Base-by-base conservation (phyloP, 2,329 filamentous ascomycete species). In the Stemphylium beticola region DNA sequence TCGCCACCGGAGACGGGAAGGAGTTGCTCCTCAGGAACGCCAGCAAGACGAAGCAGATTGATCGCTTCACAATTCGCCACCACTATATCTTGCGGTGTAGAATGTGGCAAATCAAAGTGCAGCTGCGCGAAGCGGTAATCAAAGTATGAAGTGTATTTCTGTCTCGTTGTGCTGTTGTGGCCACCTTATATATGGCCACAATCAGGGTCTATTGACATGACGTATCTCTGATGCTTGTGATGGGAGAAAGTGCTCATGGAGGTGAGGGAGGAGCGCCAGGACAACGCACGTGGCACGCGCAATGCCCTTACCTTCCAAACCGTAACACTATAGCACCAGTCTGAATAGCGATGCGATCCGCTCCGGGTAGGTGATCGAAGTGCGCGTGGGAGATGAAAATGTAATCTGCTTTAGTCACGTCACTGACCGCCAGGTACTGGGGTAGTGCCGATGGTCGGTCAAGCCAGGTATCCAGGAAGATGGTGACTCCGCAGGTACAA, bases 331-430 rank as follows among this genome's bases (percentile, higher is more conserved):
- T 46, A 14, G 20, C 20, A 4, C 53, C 53, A 7, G 53, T 55
- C 14, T 15, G 29, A 14, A 46, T 40, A 8, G 53, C 53, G 20
- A 55, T 50, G 8, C 46, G 34, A 24, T 55, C 53, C 17, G 53
- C 53, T 24, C 53, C 53, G 14, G 53, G 53, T 3, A 55, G 53
- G 42, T 54, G 51, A 15, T 54, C 51, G 26, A 54, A 54, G 17
- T 54, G 51, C 5, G 51, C 51, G 32, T 54, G 51, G 14, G 51
- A 54, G 20, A 54, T 54, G 24, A 54, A 54, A 17, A 54, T 54
- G 38, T 54, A 54, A 24, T 54, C 51, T 15, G 51, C 44, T 29
- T 54, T 38, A 12, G 22, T 34, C 12, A 54, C 55, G 36, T 55
- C 41, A 7, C 41, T 33, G 3, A 55, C 34, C 1, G 45, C 52